Evolutionary conservation across 1,284 basidiomycete species (phyloP), one percentile per base, ranked within the genome.

Genomic region (Ceraceosorus guamensis): DNA sequence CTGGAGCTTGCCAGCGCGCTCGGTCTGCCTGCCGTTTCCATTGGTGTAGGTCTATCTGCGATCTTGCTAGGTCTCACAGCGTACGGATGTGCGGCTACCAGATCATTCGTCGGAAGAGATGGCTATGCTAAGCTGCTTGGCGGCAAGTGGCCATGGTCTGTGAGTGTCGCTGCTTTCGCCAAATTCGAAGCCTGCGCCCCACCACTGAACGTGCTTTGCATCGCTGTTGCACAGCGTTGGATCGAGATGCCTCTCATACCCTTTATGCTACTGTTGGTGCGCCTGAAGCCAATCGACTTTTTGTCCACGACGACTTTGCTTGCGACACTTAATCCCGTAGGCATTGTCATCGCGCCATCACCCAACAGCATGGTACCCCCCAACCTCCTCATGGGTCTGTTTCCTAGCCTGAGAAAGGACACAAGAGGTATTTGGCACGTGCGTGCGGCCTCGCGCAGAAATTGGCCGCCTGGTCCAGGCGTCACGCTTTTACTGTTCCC

Each of bases 191-290:
- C 37, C 37, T 48, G 18, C 16, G n/a, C 50, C 18, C 48, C 11
- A 46, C n/a, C 11, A 24, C 24, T 24, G 24, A 24, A 24, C 3
- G 24, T 24, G 24, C 24, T 24, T 24, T 24, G 24, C 24, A 24
- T 24, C 24, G 24, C 24, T 24, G 24, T 24, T 24, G 24, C 24
- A 24, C 13, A 70, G 52, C 70, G 58, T 50, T 74, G 70, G 66
- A 32, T 74, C 48, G 69, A 75, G 35, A 67, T 75, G 24, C 72
- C 72, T 24, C 49, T 73, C 46, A 69, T 75, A 30, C 72, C 72
- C 0, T 65, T 75, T 30, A 65, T 65, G n/a, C 61, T 75, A 5
- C 58, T 73, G 13, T 63, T 65, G 6, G 60, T 64, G 16, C 55
- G 63, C 45, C 53, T 73, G 37, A 63, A 63, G 18, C 45, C 71